A percentile compares a stretch with the other conserved stretches of the same genome.
Conservation (phyloP, 2,329 filamentous ascomycete genomes). For the Chaetomiaceae sp. region DNA sequence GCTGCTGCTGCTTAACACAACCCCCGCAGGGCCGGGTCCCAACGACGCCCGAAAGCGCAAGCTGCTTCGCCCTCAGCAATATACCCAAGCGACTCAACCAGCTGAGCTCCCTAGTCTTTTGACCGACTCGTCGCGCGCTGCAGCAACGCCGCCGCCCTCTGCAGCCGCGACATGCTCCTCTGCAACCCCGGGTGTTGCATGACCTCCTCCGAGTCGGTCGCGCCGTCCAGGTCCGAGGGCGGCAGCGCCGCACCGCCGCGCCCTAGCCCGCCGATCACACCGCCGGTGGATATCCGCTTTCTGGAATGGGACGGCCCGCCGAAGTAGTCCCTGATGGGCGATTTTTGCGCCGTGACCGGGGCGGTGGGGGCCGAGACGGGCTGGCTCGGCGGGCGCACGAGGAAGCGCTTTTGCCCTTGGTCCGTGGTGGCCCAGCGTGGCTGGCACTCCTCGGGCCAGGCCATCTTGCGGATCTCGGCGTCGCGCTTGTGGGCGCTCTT, state of each 20-base stretch:
- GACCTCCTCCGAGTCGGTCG: slow-evolving; percentile 15
- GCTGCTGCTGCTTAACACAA: neutral
- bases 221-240: slow-evolving; percentile 8
- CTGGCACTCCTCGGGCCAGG: slow-evolving; percentile 16
- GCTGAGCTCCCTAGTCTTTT: slow-evolving; percentile 14
- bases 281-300: neutral
- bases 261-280: neutral
- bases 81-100: neutral
- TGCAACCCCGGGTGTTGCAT: too few relatives aligned
- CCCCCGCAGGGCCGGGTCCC: neutral
- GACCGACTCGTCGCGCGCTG: slow-evolving; percentile 17
- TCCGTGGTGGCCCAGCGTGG: slow-evolving; percentile 13
- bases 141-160: slow-evolving; percentile 21
- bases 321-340: slow-evolving; percentile 12
- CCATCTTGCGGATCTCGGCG: slow-evolving; percentile 5
- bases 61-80: neutral
- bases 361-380: neutral
- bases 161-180: slow-evolving; percentile 18
- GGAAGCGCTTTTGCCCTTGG: slow-evolving; percentile 3
- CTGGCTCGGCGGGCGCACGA: slow-evolving; percentile 8
- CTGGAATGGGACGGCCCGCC: neutral
- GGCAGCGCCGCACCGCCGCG: neutral
- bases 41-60: too few relatives aligned
- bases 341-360: neutral
- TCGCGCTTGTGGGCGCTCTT: slow-evolving; percentile 9